Base-by-base conservation (phyloP, 352 stramenopile species). In the Phytopythium cucurbitacearum region DNA sequence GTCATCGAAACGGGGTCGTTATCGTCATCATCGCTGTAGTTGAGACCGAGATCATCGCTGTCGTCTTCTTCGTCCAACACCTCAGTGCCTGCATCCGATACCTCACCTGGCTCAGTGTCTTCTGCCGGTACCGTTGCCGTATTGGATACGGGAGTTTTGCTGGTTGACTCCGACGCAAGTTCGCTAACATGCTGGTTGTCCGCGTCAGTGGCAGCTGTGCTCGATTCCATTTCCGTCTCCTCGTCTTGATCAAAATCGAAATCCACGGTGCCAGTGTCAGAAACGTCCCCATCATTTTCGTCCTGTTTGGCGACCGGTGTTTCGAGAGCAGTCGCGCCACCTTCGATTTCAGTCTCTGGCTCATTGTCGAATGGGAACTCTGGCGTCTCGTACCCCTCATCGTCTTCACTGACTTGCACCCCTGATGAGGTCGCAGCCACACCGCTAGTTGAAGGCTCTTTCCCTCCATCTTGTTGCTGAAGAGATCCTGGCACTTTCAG, bases 21-120 rank as follows among this genome's bases (percentile, higher is more conserved):
- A 40, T 71, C 66, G 35, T 59, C 71, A 15, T 74, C 69, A 37
- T 76, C 59, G 42, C 68, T 76, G 43, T 76, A 65, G 42, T 79
- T 49, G 3, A 72, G 61, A 37, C 58, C 65, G 10, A 79, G 62
- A 53, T 76, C 56, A 36, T 76, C 62, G 21, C 65, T 66, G 37
- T 47, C 53, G 8, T 42, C 15, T 38, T 68, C 62, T 40, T 69
- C 57, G 16, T 77, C 65, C 35, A 78, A 21, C 32, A 76, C 62
- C 48, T 72, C 59, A 34, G 66, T 74, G 53, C 65, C 69, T 52
- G 64, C 53, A 34, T 73, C 72, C 35, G 64, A 80, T 16, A 68
- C 37, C 59, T 80, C 70, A 9, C 37, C 53, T 15, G 59, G 56
- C 28, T 69, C 52, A 12, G 53, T 37, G 4, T 15, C 42, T 47